Percentiles rank a stretch among this genome's conserved stretches.
phyloP scores from a whole-genome alignment of 73 alveolate species.

The Stentor roeselii region DNA sequence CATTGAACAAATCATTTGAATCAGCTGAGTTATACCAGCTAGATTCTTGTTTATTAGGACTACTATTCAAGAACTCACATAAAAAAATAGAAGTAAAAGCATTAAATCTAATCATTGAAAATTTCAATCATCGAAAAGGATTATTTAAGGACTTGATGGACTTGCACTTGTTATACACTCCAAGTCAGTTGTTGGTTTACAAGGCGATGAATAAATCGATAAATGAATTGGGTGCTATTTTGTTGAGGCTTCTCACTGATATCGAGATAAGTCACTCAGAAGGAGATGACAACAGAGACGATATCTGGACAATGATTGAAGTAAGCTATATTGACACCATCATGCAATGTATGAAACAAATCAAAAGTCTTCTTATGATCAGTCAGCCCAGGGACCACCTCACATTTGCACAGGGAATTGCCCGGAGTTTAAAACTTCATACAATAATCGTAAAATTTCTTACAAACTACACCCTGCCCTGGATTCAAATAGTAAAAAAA shows the following conservation, averaged over 20 bases:
- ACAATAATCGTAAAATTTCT: neutral
- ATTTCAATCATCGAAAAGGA: neutral
- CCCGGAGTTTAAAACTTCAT: neutral
- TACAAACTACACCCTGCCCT: neutral
- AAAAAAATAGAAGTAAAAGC: neutral
- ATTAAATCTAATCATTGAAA: neutral
- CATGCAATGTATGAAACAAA: neutral
- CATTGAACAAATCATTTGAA: neutral
- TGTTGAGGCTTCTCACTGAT: neutral
- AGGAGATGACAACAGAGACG: neutral
- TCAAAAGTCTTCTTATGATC: neutral
- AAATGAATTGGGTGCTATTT: neutral
- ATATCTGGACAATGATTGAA: neutral
- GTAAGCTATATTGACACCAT: neutral
- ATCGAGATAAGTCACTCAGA: neutral
- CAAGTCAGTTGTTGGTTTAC: neutral
- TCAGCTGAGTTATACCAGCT: neutral
- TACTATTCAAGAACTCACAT: neutral
- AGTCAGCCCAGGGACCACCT: neutral
- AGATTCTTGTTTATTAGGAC: neutral
- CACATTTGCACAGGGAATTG: neutral
- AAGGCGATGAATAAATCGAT: neutral
- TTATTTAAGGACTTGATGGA: neutral
- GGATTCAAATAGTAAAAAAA: neutral
- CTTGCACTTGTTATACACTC: neutral